A percentile compares a stretch with the other conserved stretches of the same genome.
phyloP scores from a whole-genome alignment of 352 stramenopile genomes.

The Globisporangium polare region DNA sequence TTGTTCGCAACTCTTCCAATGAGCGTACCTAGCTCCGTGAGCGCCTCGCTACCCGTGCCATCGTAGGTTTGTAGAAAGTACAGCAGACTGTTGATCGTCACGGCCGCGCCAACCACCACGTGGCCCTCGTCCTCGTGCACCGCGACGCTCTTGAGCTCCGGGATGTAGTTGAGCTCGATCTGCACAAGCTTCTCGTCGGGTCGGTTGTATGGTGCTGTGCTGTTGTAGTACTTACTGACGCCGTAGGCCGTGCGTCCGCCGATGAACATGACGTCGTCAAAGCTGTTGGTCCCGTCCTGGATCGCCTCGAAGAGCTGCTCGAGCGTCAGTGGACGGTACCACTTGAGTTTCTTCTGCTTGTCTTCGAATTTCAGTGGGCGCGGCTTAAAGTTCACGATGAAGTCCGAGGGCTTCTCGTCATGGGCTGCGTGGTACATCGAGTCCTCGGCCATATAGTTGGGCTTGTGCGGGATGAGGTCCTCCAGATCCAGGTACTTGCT shows the following conservation, averaged over 20 bases:
- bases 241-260: conserved; percentile 45
- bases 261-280: conserved; percentile 54
- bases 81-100: conserved; percentile 57
- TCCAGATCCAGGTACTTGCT: conserved; percentile 31
- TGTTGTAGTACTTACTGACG: conserved; percentile 60
- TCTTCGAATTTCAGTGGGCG: conserved; percentile 24
- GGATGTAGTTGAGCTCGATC: conserved; percentile 39
- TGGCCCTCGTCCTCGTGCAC: conserved; percentile 19
- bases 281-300: conserved; percentile 77
- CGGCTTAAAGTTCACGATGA: conserved; percentile 30
- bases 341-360: conserved; percentile 12
- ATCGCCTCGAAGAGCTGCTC: conserved; percentile 58
- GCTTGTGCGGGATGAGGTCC: conserved; percentile 20
- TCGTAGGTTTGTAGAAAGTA: conserved; percentile 82
- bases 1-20: conserved; percentile 49
- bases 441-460: conserved; percentile 1
- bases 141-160: conserved; percentile 31
- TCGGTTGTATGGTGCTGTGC: conserved; percentile 50
- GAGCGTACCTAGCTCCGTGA: conserved; percentile 35
- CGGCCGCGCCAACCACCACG: conserved; percentile 50
- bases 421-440: conserved; percentile 7
- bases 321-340: conserved; percentile 34
- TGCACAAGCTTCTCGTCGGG: conserved; percentile 38
- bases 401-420: conserved; percentile 24
- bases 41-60: conserved; percentile 51